Evolutionary conservation across 805 yeast genomes (phyloP), one percentile per base, ranked within the genome.

Genomic region (Ogataea angusta): DNA sequence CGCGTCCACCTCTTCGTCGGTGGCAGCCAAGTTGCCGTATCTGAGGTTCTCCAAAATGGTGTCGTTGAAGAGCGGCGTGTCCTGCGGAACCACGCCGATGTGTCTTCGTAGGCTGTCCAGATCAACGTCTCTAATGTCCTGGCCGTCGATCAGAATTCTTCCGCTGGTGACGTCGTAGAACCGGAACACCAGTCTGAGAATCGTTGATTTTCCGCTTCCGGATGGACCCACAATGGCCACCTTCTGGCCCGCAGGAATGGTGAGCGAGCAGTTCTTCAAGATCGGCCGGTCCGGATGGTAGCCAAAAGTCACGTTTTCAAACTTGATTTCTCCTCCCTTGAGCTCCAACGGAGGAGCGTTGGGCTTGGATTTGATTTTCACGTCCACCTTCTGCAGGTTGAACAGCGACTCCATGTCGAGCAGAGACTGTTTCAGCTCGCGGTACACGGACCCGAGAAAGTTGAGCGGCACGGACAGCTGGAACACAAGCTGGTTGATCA

Each of bases 171-270:
- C 85, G 58, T 91, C 99, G 62, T 88, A 90, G 60, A 93, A 91
- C 53, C 99, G 68, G 68, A 91, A 91, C 0, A 88, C 82, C 25
- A 91, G 67, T 54, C 89, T 73, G 52, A 91, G 65, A 28, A 93
- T 76, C 0, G 99, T 91, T 0, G 96, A 87, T 65, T 91, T 91
- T 30, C 99, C 99, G 52, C 91, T 81, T 4, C 99, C 99, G 6
- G 95, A 83, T 0, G 98, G 95, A 0, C 99, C 99, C 9, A 91
- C 99, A 55, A 91, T 78, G 9, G 98, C 98, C 12, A 90, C 91
- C 50, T 86, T 86, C 49, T 80, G 64, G 6, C 98, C 99, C 3
- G 95, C 88, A 3, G 96, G 96, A 31, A 91, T 85, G 2, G 80
- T 76, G 57, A 91, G 93, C 2, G 82, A 67, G 9, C 91, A 90